These are phyloP conservation scores for Phytopythium aichiense DNA, from an alignment of 352 stramenopile species.

Conservation along the genomic window DNA sequence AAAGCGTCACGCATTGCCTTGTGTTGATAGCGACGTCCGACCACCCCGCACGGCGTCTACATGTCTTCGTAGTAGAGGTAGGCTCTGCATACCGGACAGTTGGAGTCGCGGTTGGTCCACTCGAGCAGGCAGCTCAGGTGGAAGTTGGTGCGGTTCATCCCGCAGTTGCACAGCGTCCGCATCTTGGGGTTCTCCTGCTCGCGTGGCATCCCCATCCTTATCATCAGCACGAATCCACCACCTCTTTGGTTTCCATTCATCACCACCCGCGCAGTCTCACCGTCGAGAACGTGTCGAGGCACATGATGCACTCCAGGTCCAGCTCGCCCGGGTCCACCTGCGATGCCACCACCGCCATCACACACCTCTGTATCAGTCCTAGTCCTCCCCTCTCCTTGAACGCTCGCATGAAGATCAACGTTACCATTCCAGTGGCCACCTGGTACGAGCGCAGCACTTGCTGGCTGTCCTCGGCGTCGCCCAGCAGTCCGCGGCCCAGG, in stretches of 20 bases:
- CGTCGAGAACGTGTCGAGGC: conserved; percentile 64
- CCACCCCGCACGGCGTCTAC: conserved; percentile 6
- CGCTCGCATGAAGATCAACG: background rate
- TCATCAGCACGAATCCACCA: background rate
- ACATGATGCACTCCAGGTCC: conserved; percentile 88
- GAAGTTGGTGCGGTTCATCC: conserved; percentile 89
- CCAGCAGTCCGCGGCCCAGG: conserved; percentile 21
- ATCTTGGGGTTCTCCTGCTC: conserved; percentile 70
- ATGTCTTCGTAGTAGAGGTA: conserved; percentile 88
- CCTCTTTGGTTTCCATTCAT: background rate
- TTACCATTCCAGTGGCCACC: conserved; percentile 47
- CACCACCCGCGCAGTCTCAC: conserved; percentile 11
- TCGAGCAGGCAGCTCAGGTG: conserved; percentile 86
- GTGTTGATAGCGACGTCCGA: no score
- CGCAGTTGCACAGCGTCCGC: conserved; percentile 83
- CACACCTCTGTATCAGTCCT: conserved; percentile 4
- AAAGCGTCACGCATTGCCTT: no score
- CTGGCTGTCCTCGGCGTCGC: conserved; percentile 20
- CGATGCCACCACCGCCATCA: background rate
- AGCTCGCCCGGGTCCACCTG: conserved; percentile 54
- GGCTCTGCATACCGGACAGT: conserved; percentile 81
- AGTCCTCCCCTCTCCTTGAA: conserved; percentile 4
- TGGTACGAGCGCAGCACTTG: conserved; percentile 70
- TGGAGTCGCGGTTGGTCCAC: conserved; percentile 81
- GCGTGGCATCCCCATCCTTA: background rate